phyloP scores from a whole-genome alignment of 441 rosid genomes.

The Corymbia calophylla region DNA sequence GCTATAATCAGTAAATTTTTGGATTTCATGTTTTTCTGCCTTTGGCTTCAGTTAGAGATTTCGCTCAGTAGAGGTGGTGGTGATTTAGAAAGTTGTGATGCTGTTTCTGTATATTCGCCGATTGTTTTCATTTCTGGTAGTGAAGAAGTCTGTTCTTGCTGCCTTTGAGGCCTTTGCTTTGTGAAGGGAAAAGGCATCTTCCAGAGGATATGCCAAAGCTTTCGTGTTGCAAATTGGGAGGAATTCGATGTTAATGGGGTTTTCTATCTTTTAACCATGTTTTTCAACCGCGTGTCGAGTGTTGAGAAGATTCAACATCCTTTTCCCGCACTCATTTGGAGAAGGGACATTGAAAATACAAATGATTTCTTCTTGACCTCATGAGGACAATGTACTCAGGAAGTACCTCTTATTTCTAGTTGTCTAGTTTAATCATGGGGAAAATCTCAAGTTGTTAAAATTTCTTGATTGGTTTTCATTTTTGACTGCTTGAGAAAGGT shows the following conservation, averaged over 20 bases:
- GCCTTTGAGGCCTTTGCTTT: too few relatives aligned
- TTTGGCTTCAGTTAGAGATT: background rate
- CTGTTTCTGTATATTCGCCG: background rate
- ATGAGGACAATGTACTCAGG: background rate
- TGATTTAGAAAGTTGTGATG: background rate
- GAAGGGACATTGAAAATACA: too few relatives aligned
- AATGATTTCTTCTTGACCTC: background rate
- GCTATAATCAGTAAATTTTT: background rate
- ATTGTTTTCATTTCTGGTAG: background rate
- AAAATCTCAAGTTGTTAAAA: background rate
- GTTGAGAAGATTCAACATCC: too few relatives aligned
- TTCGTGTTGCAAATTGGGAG: too few relatives aligned
- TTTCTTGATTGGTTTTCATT: background rate
- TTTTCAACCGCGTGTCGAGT: too few relatives aligned
- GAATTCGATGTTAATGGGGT: too few relatives aligned
- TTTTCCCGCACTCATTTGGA: too few relatives aligned
- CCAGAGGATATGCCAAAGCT: too few relatives aligned
- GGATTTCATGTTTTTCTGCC: background rate
- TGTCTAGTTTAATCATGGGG: background rate
- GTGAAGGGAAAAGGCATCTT: too few relatives aligned
- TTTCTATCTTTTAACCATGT: too few relatives aligned
- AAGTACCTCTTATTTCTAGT: background rate
- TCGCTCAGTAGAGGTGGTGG: background rate
- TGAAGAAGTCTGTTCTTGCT: background rate
- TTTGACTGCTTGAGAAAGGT: background rate